Evolutionary conservation across 2,329 filamentous ascomycete genomes (phyloP), one percentile per base, ranked within the genome.

Genomic region (Stylonectria norvegica): DNA sequence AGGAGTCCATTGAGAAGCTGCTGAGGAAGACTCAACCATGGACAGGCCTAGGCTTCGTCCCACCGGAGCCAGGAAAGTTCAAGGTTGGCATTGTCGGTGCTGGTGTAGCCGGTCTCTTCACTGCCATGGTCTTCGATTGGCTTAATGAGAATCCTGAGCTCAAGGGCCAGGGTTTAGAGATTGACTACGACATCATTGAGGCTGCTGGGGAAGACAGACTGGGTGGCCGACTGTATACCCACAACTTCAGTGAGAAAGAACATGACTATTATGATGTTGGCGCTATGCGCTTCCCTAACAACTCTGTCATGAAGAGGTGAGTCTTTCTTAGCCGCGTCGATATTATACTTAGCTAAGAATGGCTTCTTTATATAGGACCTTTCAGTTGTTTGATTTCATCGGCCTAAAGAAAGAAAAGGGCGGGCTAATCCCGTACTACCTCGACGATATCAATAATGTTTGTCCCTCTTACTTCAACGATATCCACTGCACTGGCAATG

Each of bases 201-300:
- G 59, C 60, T 2, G 45, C 49, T 0, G 40, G 39, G 4, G 55
- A 53, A 18, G 47, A 59, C 0, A 50, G 63, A 1, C 16, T 66
- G 3, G 66, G 65, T n/a, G 64, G 66, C 1, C 50, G 65, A 1
- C 47, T 67, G 4, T 68, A 55, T 36, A 67, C 66, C 0, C 52
- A 69, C 14, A 38, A 51, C 1, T 68, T 69, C 34, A 34, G 40
- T 1, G 10, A 44, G 1, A 28, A 36, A 1, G 8, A 19, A 2
- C 49, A 56, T 5, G 47, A 55, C 3, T 56, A 55, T 9, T 48
- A 60, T 37, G 67, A 69, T 39, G 57, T 68, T 5, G 66, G 66
- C 3, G 67, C 67, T 0, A 69, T 69, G 67, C 44, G 67, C 4
- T 68, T 65, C 27, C 67, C 65, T 0, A 50, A 64, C 5, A 66